Evolutionary conservation across 805 yeast species (phyloP), one percentile per base, ranked within the genome.

Genomic region (Metschnikowia chrysomelidarum): DNA sequence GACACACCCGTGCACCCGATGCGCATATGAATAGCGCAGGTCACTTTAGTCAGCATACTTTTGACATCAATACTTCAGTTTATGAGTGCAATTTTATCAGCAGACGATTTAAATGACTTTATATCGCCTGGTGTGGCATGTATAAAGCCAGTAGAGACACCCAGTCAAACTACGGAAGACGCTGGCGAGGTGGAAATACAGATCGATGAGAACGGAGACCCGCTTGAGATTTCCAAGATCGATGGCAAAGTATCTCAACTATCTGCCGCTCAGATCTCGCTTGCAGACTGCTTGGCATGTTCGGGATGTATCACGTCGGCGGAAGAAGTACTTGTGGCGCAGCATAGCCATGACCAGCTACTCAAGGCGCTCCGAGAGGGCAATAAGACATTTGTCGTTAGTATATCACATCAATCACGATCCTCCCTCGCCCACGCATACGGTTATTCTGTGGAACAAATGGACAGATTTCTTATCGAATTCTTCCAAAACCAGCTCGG

Each of bases 291-390:
- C 60, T 67, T 93, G 35, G 98, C 98, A 0, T 93, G 98, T 55
- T 80, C 94, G 7, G 98, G 98, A 0, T 93, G 98, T 59, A 87
- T 93, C 36, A 93, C 98, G 0, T 85, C 96, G 4, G 94, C 96
- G n/a, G 98, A 93, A 56, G 96, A 91, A 44, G 87, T 93, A 5
- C 64, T 93, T 29, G 83, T 93, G 25, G 87, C 95, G 2, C 82
- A 87, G 46, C 98, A 93, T 57, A 85, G 95, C 24, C 94, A 89
- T 50, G 76, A 75, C 15, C 89, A 89, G 49, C 71, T 93, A 30
- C 47, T 88, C 16, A 73, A 75, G 30, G 82, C 80, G 17, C 53
- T 86, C 44, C 62, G 66, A 19, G 59, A 57, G 18, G 46, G 30
- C 22, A 30, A 43, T 28, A 40, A 45, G 9, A 43, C 54, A 8